These are phyloP conservation scores for Glycyrrhiza uralensis DNA, from an alignment of 306 rosid genomes.

Conservation along the genomic window DNA sequence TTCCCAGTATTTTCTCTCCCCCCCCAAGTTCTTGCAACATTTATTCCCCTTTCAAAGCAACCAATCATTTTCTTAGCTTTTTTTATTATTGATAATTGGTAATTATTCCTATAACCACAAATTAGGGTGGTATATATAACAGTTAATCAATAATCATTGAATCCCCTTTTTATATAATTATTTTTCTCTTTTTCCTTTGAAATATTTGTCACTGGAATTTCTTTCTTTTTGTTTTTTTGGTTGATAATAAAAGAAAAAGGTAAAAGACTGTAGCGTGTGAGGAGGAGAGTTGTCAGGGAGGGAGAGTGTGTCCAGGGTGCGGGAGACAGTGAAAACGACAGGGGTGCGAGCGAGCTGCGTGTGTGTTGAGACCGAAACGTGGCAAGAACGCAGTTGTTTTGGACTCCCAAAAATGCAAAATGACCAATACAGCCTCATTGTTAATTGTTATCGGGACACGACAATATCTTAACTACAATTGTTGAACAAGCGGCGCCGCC, in stretches of 20 bases:
- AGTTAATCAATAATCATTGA: not conserved
- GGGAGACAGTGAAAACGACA: slow-evolving; percentile 41
- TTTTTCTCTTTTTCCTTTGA: not conserved
- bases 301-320: not conserved
- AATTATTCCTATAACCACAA: not conserved
- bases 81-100: not conserved
- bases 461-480: not conserved
- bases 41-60: slow-evolving; percentile 8
- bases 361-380: not conserved
- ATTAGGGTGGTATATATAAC: too few species aligned
- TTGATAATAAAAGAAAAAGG: not conserved
- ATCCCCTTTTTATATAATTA: not conserved
- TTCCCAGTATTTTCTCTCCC: not conserved
- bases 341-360: not conserved
- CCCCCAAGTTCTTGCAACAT: not conserved
- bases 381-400: slow-evolving; percentile 22
- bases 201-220: not conserved
- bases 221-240: not conserved
- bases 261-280: not conserved
- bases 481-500: not conserved
- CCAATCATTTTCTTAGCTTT: not conserved
- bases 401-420: not conserved
- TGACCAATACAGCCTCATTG: not conserved
- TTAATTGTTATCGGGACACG: not conserved
- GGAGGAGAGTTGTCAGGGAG: not conserved